These are phyloP conservation scores for Globisporangium mamillatum DNA, from an alignment of 352 stramenopile species.

Conservation along the genomic window DNA sequence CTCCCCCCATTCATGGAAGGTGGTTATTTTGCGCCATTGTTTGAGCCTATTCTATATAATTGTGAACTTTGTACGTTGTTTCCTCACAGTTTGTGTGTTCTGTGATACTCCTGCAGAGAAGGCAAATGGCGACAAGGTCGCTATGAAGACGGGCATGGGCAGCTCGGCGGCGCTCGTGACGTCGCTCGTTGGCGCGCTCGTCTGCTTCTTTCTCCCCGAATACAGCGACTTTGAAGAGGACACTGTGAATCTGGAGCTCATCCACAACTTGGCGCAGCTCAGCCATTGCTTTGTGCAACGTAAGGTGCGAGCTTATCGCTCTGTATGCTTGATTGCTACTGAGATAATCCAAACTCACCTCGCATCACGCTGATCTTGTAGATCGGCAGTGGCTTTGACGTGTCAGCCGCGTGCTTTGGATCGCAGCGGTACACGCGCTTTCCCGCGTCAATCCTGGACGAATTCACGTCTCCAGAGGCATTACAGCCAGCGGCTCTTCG, in stretches of 20 bases:
- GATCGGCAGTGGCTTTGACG: slow-evolving; percentile 97
- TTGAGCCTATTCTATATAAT: not conserved
- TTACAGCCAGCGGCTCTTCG: slow-evolving; percentile 60
- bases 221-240: slow-evolving; percentile 18
- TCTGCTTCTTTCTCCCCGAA: slow-evolving; percentile 78
- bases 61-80: not conserved
- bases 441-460: slow-evolving; percentile 47
- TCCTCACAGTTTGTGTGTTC: not conserved
- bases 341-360: not conserved
- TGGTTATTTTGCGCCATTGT: not conserved
- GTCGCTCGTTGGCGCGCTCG: slow-evolving; percentile 89
- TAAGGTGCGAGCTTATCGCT: slow-evolving; percentile 61
- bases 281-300: slow-evolving; percentile 95
- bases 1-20: slow-evolving; percentile 63
- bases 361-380: slow-evolving; percentile 17
- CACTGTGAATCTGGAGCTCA: slow-evolving; percentile 41
- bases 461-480: slow-evolving; percentile 45
- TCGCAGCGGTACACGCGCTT: slow-evolving; percentile 95
- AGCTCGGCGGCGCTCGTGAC: slow-evolving; percentile 95
- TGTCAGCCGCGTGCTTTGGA: slow-evolving; percentile 92
- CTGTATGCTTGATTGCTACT: not conserved
- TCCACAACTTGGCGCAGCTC: slow-evolving; percentile 95
- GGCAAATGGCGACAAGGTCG: slow-evolving; percentile 37
- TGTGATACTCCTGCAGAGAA: slow-evolving; percentile 23
- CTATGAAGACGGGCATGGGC: slow-evolving; percentile 95